Evolutionary conservation across 257 asterid genomes (phyloP), one percentile per base, ranked within the genome.

Genomic region (Coffea eugenioides): DNA sequence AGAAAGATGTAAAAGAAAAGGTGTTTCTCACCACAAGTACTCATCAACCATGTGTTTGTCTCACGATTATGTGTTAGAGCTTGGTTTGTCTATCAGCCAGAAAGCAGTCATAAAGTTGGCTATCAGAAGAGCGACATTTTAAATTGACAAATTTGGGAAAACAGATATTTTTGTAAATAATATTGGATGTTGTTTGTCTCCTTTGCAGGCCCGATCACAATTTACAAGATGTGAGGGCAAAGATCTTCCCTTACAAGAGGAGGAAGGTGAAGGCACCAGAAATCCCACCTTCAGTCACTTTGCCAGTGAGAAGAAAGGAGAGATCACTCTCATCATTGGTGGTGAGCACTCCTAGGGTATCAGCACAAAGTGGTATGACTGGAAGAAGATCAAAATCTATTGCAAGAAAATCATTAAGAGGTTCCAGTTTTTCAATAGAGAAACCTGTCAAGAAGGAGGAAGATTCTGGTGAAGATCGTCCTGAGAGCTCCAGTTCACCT

Each of bases 231-330:
- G 91, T 96, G 84, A 90, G 95, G 75, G 94, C 95, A 71, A 96
- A 96, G 83, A 87, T 96, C 82, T 96, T 92, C 85, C 98, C 99
- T 74, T 92, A 83, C 76, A 96, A 91, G 93, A 89, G 97, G 83
- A 81, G 87, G 82, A 92, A 92, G 85, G 90, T 90, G 86, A 87
- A 83, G 76, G 88, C 95, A 87, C 92, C 95, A 72, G 99, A 96
- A 85, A 80, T 84, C 82, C 79, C 83, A 80, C 81, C 93, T 82
- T 88, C 93, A 54, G 77, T 92, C 77, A 68, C 92, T 52, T 82
- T 94, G 84, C 99, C 99, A 39, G 94, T 86, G 52, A 96, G 91
- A 92, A 92, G 97, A 85, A 96, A 96, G 89, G 99, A 96, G 89
- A 89, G 97, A 83, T 96, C 97, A 27, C 98, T 96, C 75, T 96